Evolutionary conservation across 176 grass and related monocot species (phyloP).

Genomic region (Otatea glauca): DNA sequence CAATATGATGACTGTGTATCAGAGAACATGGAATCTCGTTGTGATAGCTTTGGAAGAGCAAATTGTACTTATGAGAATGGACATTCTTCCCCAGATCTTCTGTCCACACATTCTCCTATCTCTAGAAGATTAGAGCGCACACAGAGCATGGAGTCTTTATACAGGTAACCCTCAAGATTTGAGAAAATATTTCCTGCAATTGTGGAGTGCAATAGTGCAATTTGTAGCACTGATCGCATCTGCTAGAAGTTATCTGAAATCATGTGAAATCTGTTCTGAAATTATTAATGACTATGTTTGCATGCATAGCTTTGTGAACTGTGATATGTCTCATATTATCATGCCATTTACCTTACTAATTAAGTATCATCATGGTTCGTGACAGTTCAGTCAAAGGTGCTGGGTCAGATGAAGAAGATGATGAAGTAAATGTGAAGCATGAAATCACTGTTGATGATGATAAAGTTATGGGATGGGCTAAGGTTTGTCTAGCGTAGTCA

Average conservation of each 20-base stretch:
- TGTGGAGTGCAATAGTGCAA: conserved; percentile 25
- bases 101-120: conserved; percentile 47
- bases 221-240: conserved; percentile 18
- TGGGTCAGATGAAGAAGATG: conserved; percentile 86
- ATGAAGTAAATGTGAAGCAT: conserved; percentile 55
- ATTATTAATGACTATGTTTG: conserved; percentile 8
- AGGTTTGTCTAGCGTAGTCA: conserved; percentile 63
- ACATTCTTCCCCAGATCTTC: conserved; percentile 69
- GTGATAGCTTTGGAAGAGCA: conserved; percentile 81
- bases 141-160: conserved; percentile 73
- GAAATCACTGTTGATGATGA: conserved; percentile 81
- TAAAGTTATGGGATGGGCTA: conserved; percentile 96
- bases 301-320: conserved; percentile 25
- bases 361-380: conserved; percentile 39
- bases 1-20: conserved; percentile 74
- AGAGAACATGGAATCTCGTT: conserved; percentile 66
- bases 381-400: conserved; percentile 85
- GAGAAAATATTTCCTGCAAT: conserved; percentile 30
- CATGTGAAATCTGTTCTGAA: neutral
- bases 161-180: conserved; percentile 63
- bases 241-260: conserved; percentile 28
- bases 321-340: conserved; percentile 19
- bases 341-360: conserved; percentile 32
- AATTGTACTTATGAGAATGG: conserved; percentile 70
- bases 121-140: conserved; percentile 48